Evolutionary conservation across 192 early-diverging fungal species (phyloP), one percentile per base, ranked within the genome.

Genomic region (Bifiguratus adelaidae): DNA sequence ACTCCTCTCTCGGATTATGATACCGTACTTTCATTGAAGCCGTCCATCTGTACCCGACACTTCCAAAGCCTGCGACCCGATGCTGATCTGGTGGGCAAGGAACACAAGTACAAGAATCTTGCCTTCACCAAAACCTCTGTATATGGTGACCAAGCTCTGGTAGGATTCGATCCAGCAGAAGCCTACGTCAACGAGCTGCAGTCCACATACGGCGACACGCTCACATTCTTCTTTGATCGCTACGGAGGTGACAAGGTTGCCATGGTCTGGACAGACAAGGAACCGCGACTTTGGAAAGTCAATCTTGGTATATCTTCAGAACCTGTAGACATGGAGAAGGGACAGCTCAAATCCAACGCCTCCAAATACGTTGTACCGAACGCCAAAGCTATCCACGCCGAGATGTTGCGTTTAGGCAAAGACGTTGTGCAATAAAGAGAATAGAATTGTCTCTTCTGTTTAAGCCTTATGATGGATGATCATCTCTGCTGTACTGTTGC

Each of bases 1-100:
- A 78, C 88, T 5, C 84, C 89, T n/a, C 65, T 86, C 12, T 45
- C 56, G 22, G 85, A 86, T 41, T 97, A 92, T 52, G 77, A 83
- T 60, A 67, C 76, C 21, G 41, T 97, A 12, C 70, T 97, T 44
- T 68, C 76, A 40, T 65, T 97, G 4, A 60, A 70, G 30, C 56
- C 68, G 35, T 48, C 44, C 2, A 30, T 70, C 35, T 85, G 85
- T 47, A 71, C 78, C 7, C 63, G 78, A 9, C 80, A 81, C 43
- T 67, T 71, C 48, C 69, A 80, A 59, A 66, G 66, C 64, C 55
- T 77, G 65, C 56, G 71, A 47, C 65, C 78, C 36, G 61, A 86
- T 52, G 38, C 60, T 4, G 43, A 70, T 46, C 43, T 71, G 45
- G 37, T 47, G 32, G 55, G 59, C 4, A 67, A 58, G 26, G 53